Evolutionary conservation across 805 yeast genomes (phyloP), one percentile per base, ranked within the genome.

Genomic region (Torulaspora indica): DNA sequence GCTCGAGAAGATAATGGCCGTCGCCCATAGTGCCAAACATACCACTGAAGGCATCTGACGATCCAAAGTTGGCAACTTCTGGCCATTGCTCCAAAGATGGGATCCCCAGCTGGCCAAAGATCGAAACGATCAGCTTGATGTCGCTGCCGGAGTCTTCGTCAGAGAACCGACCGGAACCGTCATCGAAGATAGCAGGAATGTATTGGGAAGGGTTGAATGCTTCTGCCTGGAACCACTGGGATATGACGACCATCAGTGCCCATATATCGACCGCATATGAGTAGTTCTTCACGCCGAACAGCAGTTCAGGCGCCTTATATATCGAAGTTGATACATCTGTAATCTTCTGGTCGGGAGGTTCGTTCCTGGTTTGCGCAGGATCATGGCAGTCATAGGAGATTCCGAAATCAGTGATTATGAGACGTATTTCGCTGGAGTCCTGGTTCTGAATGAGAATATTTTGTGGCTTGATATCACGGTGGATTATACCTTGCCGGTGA

Each of bases 391-490:
- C 58, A 40, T 75, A 74, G 30, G 86, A 81, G 2, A 79, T 74
- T 5, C 95, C 93, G 63, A 82, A 82, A 56, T 87, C 95, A 12
- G 79, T 76, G 1, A 82, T 49, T 6, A 65, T 86, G 58, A 82
- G 77, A 46, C 80, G 85, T 39, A 55, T 38, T 23, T 31, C 40
- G 13, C 17, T 30, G 10, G 32, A 28, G 18, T 23, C 7, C n/a
- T 14, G 34, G 20, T 31, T 24, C 4, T 25, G 27, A 52, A 87
- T 85, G 91, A 88, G 82, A 48, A 90, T 82, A 64, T 90, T 90
- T 56, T 88, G 95, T 8, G 96, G 95, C 66, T 90, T 90, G 44
- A 90, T 89, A 67, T 90, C 97, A 57, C 97, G 74, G 61, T 90
- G 97, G 74, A 90, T 88, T 47, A 90, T 85, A 12, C 95, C 95